Percentiles rank a stretch among this genome's conserved stretches.
Evolutionary conservation across 2,329 filamentous ascomycete genomes (phyloP).

Genomic region (Botryotinia convoluta): DNA sequence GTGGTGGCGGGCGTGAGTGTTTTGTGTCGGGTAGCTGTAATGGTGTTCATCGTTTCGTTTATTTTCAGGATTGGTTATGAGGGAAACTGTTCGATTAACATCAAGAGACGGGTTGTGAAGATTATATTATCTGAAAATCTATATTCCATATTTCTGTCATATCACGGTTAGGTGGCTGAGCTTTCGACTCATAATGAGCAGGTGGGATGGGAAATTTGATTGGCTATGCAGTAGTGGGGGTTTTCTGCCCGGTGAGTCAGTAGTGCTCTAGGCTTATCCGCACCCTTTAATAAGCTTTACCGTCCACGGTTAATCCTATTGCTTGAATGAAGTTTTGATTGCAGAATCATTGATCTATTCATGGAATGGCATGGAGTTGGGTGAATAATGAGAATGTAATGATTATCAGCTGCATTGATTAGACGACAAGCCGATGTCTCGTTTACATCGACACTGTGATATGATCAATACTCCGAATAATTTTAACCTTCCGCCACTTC

Average conservation of each 20-base stretch:
- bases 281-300: not conserved
- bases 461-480: not conserved
- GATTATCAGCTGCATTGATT: not conserved
- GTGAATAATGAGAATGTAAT: not conserved
- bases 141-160: not conserved
- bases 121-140: not conserved
- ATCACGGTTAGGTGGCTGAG: not conserved
- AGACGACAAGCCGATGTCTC: not conserved
- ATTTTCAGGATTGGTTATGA: not conserved
- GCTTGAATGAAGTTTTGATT: not conserved
- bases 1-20: not conserved
- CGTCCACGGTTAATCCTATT: not conserved
- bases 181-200: constrained; percentile 19
- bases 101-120: not conserved
- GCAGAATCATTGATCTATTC: not conserved
- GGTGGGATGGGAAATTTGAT: not conserved
- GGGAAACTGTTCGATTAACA: not conserved
- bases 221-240: not conserved
- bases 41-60: constrained; percentile 1
- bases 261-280: not conserved
- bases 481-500: not conserved
- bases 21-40: constrained; percentile 10
- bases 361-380: not conserved
- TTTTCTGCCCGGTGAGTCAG: not conserved
- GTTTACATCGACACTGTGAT: not conserved